phyloP scores from a whole-genome alignment of 129 eudicot species.

The Silybum marianum region DNA sequence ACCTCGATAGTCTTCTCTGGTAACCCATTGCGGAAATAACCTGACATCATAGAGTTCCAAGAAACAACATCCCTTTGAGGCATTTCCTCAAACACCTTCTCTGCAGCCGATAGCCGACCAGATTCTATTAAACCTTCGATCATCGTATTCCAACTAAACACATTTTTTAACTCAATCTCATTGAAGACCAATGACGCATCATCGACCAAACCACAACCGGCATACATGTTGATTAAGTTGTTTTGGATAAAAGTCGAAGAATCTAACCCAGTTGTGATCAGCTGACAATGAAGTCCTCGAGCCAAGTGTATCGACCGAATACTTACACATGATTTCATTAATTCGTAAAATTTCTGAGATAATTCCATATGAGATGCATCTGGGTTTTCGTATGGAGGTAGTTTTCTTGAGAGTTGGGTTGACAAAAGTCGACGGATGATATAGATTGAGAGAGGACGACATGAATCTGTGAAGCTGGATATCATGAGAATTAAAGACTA shows the following conservation, averaged over 20 bases:
- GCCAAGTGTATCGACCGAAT: slow-evolving; percentile 28
- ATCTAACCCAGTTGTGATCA: slow-evolving; percentile 39
- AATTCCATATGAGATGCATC: slow-evolving; percentile 35
- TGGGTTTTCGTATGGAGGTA: slow-evolving; percentile 4
- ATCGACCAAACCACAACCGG: slow-evolving; percentile 39
- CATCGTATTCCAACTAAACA: slow-evolving; percentile 58
- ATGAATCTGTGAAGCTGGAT: slow-evolving; percentile 24
- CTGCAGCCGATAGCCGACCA: slow-evolving; percentile 38
- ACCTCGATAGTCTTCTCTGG: slow-evolving; percentile 18
- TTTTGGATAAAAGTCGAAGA: slow-evolving; percentile 48
- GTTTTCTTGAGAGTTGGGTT: slow-evolving; percentile 24
- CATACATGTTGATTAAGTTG: slow-evolving; percentile 48
- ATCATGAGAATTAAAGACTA: slow-evolving; percentile 32
- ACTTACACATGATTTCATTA: slow-evolving; percentile 31
- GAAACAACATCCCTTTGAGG: slow-evolving; percentile 56
- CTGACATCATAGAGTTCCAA: slow-evolving; percentile 63
- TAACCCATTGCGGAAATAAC: slow-evolving; percentile 45
- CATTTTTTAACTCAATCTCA: slow-evolving; percentile 38
- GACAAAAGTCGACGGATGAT: slow-evolving; percentile 35
- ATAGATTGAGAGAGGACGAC: slow-evolving; percentile 28
- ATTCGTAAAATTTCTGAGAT: slow-evolving; percentile 44
- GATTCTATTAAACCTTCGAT: slow-evolving; percentile 37
- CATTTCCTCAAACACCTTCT: slow-evolving; percentile 59
- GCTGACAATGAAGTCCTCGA: slow-evolving; percentile 45
- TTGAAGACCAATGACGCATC: slow-evolving; percentile 46